Evolutionary conservation across 2,329 filamentous ascomycete species (phyloP).

Genomic region (Onygenales sp.): DNA sequence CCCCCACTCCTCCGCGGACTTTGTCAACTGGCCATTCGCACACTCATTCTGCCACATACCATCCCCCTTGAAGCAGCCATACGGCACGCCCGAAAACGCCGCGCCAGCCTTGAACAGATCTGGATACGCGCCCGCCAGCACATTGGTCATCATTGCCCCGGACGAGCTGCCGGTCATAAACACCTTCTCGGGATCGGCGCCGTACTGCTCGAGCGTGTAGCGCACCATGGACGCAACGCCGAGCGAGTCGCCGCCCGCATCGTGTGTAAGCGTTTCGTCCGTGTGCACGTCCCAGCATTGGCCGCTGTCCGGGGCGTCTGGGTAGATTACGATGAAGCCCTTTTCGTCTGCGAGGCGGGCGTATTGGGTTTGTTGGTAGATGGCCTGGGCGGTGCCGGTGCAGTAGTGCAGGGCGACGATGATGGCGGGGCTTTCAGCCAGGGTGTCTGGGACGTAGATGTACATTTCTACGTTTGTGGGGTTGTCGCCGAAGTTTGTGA

Average conservation of each 20-base stretch:
- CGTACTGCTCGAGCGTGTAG: conserved; percentile 45
- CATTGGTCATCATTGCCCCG: conserved; percentile 49
- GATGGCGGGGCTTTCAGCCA: conserved; percentile 37
- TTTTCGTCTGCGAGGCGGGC: conserved; percentile 38
- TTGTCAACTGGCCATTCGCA: conserved; percentile 38
- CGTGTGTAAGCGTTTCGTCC: conserved; percentile 41
- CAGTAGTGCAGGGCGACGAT: conserved; percentile 49
- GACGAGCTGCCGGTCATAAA: conserved; percentile 47
- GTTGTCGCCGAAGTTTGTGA: conserved; percentile 34
- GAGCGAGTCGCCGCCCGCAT: conserved; percentile 48
- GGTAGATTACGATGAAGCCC: conserved; percentile 43
- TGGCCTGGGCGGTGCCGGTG: conserved; percentile 24
- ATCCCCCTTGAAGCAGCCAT: conserved; percentile 40
- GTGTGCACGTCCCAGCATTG: conserved; percentile 51
- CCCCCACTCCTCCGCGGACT: conserved; percentile 32
- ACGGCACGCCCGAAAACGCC: conserved; percentile 45
- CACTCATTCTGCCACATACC: conserved; percentile 45
- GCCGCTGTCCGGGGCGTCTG: conserved; percentile 39
- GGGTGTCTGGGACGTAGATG: conserved; percentile 38
- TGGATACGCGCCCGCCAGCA: conserved; percentile 43
- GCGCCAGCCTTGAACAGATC: conserved; percentile 44
- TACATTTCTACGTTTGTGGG: conserved; percentile 41
- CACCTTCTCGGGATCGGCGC: conserved; percentile 41
- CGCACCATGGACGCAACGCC: conserved; percentile 51
- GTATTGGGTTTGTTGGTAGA: conserved; percentile 42